These are phyloP conservation scores for Yarrowia sp. DNA, from an alignment of 805 yeast species.

Conservation along the genomic window DNA sequence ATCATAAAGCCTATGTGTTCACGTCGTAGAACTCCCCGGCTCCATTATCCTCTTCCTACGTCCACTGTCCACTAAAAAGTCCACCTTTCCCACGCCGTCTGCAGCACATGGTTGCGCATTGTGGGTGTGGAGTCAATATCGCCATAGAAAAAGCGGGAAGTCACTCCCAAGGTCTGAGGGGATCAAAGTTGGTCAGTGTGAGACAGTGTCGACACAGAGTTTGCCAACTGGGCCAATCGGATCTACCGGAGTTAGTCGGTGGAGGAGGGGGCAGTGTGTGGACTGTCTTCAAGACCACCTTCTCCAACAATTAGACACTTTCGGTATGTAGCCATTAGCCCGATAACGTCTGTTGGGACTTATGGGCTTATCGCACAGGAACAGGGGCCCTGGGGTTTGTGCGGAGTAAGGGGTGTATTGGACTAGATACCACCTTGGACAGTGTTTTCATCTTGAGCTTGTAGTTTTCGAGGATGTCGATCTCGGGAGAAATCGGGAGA, in stretches of 20 bases:
- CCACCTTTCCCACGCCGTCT: conserved; percentile 6
- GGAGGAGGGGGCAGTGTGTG: too few species aligned
- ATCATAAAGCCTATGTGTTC: conserved; percentile 1
- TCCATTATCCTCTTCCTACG: too few species aligned
- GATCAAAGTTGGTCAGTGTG: conserved; percentile 17
- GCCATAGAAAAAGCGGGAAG: not conserved
- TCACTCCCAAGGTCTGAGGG: not conserved
- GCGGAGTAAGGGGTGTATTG: too few species aligned
- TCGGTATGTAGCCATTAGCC: too few species aligned
- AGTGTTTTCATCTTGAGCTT: not conserved
- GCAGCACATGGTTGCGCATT: not conserved
- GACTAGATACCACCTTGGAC: too few species aligned
- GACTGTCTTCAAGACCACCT: too few species aligned
- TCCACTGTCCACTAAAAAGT: not conserved
- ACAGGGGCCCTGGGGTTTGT: too few species aligned
- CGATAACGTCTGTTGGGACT: not conserved
- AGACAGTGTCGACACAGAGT: conserved; percentile 7
- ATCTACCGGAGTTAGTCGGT: conserved; percentile 18
- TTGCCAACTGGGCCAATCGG: conserved; percentile 21
- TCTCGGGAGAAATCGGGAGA: not conserved
- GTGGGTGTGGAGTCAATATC: not conserved
- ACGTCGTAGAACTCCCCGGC: not conserved
- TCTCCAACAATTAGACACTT: too few species aligned
- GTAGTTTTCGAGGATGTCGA: not conserved
- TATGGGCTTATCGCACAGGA: not conserved